phyloP scores from a whole-genome alignment of 768 basidiomycete genomes.

The Neoboletus brunneissimus region DNA sequence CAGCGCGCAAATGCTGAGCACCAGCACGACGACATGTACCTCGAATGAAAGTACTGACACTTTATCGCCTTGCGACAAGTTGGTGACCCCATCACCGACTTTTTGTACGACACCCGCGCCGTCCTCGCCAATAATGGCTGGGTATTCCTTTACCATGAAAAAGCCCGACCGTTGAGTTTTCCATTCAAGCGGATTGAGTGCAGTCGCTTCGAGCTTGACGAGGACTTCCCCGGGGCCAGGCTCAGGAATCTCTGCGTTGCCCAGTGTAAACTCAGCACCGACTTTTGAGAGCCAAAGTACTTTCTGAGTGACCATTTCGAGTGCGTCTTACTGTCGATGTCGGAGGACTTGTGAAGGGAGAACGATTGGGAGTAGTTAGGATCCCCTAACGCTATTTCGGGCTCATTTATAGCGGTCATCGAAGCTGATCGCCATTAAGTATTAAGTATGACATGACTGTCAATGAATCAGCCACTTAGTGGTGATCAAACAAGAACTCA shows the following conservation, averaged over 20 bases:
- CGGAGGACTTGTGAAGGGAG: background rate
- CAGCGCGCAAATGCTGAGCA: background rate
- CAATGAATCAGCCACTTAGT: background rate
- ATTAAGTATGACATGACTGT: too few relatives aligned
- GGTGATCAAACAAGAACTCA: background rate
- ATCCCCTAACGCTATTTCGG: background rate
- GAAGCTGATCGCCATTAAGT: background rate
- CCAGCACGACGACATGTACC: background rate
- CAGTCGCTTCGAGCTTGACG: conserved; percentile 38
- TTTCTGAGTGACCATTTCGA: conserved; percentile 10
- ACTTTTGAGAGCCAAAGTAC: conserved; percentile 17
- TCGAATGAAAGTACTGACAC: conserved; percentile 1
- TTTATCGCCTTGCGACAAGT: conserved; percentile 34
- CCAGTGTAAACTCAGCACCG: conserved; percentile 9
- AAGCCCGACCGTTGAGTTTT: conserved; percentile 7
- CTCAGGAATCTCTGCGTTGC: conserved; percentile 23
- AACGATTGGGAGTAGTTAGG: background rate
- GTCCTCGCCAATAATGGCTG: conserved; percentile 37
- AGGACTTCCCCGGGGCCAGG: conserved; percentile 44
- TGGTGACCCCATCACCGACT: conserved; percentile 36
- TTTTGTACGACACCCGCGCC: conserved; percentile 37
- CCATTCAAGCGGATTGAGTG: conserved; percentile 46
- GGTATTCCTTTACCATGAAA: conserved; percentile 33
- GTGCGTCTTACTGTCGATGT: background rate
- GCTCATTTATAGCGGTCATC: background rate